phyloP scores from a whole-genome alignment of 139 green algal genomes.

The Closterium sp. region DNA sequence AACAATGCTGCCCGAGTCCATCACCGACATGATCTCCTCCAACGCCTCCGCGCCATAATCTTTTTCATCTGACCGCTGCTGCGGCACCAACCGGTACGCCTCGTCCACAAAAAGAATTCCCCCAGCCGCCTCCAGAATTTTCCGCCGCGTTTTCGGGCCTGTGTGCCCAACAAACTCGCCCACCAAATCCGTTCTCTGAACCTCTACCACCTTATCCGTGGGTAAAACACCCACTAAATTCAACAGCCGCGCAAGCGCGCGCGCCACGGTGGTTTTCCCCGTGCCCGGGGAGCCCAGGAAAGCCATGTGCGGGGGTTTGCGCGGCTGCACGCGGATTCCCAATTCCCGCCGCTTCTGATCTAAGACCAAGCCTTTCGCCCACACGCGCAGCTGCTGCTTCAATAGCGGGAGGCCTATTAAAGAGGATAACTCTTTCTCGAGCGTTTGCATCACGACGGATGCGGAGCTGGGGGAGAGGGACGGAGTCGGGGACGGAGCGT shows the following conservation, averaged over 20 bases:
- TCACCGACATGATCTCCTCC: constrained; percentile 29
- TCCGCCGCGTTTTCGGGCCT: constrained; percentile 22
- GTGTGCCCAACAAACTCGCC: constrained; percentile 30
- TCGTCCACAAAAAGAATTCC: constrained; percentile 33
- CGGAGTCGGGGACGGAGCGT: too few relatives aligned
- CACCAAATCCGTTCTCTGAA: constrained; percentile 17
- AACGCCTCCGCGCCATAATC: constrained; percentile 24
- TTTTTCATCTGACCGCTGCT: constrained; percentile 11
- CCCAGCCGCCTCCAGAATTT: not conserved
- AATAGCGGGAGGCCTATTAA: constrained; percentile 6
- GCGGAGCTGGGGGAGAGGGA: not conserved
- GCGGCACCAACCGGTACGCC: constrained; percentile 23
- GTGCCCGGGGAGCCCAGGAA: constrained; percentile 15
- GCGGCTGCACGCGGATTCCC: not conserved
- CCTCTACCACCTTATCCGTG: constrained; percentile 7
- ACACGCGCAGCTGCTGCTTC: constrained; percentile 28
- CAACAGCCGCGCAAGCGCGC: constrained; percentile 5
- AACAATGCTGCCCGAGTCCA: constrained; percentile 12
- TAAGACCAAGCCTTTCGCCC: constrained; percentile 13
- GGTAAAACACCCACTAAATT: constrained; percentile 2
- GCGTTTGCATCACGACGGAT: not conserved
- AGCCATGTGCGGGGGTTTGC: not conserved
- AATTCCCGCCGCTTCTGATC: not conserved
- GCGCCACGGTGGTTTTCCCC: constrained; percentile 19
- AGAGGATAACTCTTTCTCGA: constrained; percentile 1